Evolutionary conservation across 139 green algal species (phyloP), one percentile per base, ranked within the genome.

Genomic region (Chlamydomonas sp.): DNA sequence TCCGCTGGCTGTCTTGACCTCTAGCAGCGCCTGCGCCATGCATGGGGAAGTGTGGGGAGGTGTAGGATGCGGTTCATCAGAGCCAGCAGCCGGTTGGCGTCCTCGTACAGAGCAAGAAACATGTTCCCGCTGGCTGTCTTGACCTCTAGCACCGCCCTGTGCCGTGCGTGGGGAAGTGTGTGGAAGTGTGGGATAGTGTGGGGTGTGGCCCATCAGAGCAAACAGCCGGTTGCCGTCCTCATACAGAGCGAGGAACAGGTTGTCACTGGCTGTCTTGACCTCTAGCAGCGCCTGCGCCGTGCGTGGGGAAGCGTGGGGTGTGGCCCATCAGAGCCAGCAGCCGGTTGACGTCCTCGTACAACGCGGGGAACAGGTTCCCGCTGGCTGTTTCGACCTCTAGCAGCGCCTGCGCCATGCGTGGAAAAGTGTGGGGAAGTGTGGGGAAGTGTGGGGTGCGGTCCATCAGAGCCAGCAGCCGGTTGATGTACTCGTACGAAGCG

Each of bases 371-470:
- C 20, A 54, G 48, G 48, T 76, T 76, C 37, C 71, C 71, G 35
- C 62, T 72, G 62, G 71, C 71, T 24, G 71, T 76, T 38, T 76
- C 71, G 24, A 76, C 71, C 64, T 76, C 71, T 26, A 76, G n/a
- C 62, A 76, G 16, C 31, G 71, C 71, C 63, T 76, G 71, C 62
- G 71, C 71, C 26, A 16, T 54, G 43, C 43, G 43, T 54, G 43
- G 43, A 54, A 13, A 54, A 54, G 13, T 13, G 16, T 54, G 3
- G 35, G 24, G 35, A 35, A 13, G 2, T 48, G 22, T 28, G 3
- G 35, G 24, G 35, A 35, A 0, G 61, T 28, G 30, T 30, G 29
- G 2, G 58, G 2, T 20, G 29, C 34, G 24, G n/a, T 8, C 6
- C 5, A 3, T 30, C 6, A 34, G 34, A 49, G 60, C 28, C 60